Evolutionary conservation across 1,284 basidiomycete species (phyloP).

Genomic region (Sanghuangporus sanghuang): DNA sequence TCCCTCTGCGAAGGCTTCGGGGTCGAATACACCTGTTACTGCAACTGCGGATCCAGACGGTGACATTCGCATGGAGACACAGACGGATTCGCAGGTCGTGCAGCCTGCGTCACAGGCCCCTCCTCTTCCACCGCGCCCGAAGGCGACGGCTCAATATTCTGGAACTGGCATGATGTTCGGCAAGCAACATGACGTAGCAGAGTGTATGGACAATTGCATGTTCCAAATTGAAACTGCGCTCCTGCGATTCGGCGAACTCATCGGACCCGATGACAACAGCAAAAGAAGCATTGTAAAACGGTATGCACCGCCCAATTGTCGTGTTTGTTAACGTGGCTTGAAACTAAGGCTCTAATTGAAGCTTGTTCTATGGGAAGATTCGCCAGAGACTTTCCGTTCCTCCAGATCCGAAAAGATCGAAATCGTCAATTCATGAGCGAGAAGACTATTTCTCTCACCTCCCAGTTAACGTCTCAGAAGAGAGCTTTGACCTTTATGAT

Average conservation of each 20-base stretch:
- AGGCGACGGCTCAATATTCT: slow-evolving; percentile 38
- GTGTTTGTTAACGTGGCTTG: not conserved
- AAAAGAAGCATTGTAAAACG: slow-evolving; percentile 77
- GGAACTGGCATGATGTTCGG: slow-evolving; percentile 89
- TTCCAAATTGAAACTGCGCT: slow-evolving; percentile 96
- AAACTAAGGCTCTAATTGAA: slow-evolving; percentile 26
- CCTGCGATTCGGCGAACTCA: slow-evolving; percentile 66
- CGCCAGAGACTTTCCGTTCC: slow-evolving; percentile 63
- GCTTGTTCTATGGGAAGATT: slow-evolving; percentile 86
- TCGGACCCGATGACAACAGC: slow-evolving; percentile 40
- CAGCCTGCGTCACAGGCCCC: slow-evolving; percentile 39
- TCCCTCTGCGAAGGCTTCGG: slow-evolving; percentile 34
- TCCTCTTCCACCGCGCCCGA: slow-evolving; percentile 57
- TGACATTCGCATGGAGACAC: slow-evolving; percentile 43
- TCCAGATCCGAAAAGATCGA: slow-evolving; percentile 39
- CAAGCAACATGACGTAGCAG: slow-evolving; percentile 97
- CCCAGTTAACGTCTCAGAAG: slow-evolving; percentile 88
- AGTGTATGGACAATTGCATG: slow-evolving; percentile 99
- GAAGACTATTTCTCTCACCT: slow-evolving; percentile 92
- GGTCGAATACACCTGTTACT: slow-evolving; percentile 14
- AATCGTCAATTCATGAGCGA: slow-evolving; percentile 70
- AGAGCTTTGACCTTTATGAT: slow-evolving; percentile 88
- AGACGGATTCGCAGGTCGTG: slow-evolving; percentile 12
- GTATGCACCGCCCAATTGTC: slow-evolving; percentile 33
- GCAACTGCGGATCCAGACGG: slow-evolving; percentile 25